Conservation (phyloP, 2,329 filamentous ascomycete species). For the Alternaria alternata region DNA sequence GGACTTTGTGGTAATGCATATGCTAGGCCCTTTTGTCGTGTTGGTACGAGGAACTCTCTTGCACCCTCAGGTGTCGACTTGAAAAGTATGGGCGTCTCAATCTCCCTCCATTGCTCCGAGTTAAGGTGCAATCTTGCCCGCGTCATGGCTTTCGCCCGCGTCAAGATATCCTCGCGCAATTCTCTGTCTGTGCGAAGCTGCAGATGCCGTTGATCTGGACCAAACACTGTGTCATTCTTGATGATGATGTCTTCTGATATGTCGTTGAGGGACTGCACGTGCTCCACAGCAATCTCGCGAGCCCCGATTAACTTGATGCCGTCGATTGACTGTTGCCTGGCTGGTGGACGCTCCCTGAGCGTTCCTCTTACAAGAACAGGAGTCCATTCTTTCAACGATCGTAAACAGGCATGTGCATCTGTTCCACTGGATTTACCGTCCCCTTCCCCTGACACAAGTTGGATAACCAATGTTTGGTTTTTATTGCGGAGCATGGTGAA, state of each 20-base stretch:
- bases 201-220: conserved; percentile 78
- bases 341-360: conserved; percentile 53
- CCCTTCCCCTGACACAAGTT: conserved; percentile 58
- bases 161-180: conserved; percentile 72
- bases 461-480: conserved; percentile 56
- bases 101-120: conserved; percentile 69
- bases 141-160: conserved; percentile 70
- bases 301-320: conserved; percentile 46
- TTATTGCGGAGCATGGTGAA: conserved; percentile 70
- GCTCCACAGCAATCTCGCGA: conserved; percentile 69
- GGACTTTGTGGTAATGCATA: conserved; percentile 96
- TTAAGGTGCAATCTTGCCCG: conserved; percentile 64
- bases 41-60: conserved; percentile 92
- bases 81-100: conserved; percentile 94
- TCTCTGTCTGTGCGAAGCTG: conserved; percentile 79
- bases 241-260: conserved; percentile 81
- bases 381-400: conserved; percentile 58
- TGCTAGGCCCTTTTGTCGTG: conserved; percentile 74
- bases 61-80: conserved; percentile 98
- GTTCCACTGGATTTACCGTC: conserved; percentile 26
- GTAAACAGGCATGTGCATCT: conserved; percentile 51
- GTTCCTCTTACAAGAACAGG: conserved; percentile 64
- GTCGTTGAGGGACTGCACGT: conserved; percentile 72
- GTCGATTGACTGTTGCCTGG: conserved; percentile 43
- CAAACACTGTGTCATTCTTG: conserved; percentile 75